Conservation (phyloP, 495 filamentous ascomycete genomes). For the Lepraria neglecta region DNA sequence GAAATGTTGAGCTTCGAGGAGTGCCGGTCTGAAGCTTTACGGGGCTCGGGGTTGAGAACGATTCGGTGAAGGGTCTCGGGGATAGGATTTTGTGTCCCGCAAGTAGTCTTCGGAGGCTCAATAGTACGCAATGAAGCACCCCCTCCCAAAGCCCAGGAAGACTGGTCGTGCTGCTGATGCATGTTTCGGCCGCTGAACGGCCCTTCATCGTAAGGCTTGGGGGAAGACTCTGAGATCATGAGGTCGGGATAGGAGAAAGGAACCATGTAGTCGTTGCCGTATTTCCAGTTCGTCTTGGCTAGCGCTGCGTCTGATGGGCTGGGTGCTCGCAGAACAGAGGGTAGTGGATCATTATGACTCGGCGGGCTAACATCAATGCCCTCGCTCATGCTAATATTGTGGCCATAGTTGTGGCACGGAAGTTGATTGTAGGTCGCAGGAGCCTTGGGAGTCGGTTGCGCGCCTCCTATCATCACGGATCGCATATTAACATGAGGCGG, state of each 20-base stretch:
- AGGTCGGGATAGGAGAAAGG: conserved; percentile 11
- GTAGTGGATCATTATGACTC: not conserved
- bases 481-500: too few species aligned
- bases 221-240: conserved; percentile 3
- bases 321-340: conserved; percentile 22
- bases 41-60: not conserved
- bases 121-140: not conserved
- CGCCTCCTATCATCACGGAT: too few species aligned
- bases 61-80: not conserved
- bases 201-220: conserved; percentile 9
- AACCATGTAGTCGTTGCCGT: too few species aligned
- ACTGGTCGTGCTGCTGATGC: not conserved
- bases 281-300: conserved; percentile 12
- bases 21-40: not conserved
- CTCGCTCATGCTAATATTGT: conserved; percentile 9
- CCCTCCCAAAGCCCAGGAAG: not conserved
- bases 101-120: not conserved
- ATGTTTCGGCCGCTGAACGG: conserved; percentile 6
- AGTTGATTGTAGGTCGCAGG: not conserved
- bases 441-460: not conserved
- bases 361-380: conserved; percentile 15
- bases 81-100: too few species aligned
- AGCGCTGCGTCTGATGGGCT: conserved; percentile 35
- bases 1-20: conserved; percentile 24
- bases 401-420: not conserved